Conservation (phyloP, 345 rosid species). For the Melaleuca quinquenervia region DNA sequence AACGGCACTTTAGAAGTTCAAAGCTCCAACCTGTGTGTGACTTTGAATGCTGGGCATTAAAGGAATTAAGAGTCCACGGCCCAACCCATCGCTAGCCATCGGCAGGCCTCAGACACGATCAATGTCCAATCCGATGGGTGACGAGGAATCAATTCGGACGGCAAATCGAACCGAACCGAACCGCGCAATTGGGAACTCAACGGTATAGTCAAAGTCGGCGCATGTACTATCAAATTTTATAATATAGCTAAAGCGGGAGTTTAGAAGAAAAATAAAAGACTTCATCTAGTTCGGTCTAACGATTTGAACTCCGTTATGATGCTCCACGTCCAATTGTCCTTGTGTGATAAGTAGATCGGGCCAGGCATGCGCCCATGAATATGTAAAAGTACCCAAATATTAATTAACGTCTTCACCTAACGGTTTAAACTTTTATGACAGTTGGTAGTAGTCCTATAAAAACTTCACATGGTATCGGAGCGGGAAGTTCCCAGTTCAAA, state of each 20-base stretch:
- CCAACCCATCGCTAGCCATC: background rate
- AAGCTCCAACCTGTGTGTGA: background rate
- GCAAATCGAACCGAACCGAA: too few species aligned
- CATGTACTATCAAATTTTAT: background rate
- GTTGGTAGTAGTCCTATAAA: too few species aligned
- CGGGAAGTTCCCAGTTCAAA: too few species aligned
- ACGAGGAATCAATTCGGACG: background rate
- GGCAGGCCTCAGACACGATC: background rate
- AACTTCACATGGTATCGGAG: too few species aligned
- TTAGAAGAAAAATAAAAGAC: background rate
- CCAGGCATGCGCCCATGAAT: background rate
- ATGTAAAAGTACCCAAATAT: too few species aligned
- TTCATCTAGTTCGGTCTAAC: fast-evolving
- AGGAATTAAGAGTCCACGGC: background rate
- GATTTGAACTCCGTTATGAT: fast-evolving
- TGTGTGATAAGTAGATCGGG: fast-evolving
- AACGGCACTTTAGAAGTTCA: background rate
- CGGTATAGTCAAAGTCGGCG: background rate
- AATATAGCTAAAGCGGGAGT: background rate
- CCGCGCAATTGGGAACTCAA: too few species aligned
- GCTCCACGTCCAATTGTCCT: fast-evolving
- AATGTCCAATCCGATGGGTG: background rate
- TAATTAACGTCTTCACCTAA: too few species aligned
- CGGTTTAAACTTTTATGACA: too few species aligned
- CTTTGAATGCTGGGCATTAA: background rate